A percentile compares a stretch with the other conserved stretches of the same genome.
phyloP scores from a whole-genome alignment of 2,329 filamentous ascomycete genomes.

The Sclerotinia spermophila region DNA sequence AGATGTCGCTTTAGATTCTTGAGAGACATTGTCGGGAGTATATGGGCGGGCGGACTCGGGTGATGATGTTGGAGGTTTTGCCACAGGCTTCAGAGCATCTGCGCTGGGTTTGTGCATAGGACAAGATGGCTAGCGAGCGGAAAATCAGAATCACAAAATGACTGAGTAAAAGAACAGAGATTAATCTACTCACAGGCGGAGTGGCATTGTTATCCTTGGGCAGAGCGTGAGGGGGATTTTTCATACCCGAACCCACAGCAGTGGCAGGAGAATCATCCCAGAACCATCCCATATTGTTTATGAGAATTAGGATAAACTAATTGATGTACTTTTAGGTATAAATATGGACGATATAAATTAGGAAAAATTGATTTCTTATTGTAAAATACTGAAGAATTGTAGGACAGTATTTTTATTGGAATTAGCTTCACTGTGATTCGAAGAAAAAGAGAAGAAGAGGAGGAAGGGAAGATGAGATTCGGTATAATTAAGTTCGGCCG shows the following conservation, averaged over 20 bases:
- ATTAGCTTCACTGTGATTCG: slow-evolving; percentile 11
- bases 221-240: slow-evolving; percentile 28
- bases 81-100: slow-evolving; percentile 30
- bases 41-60: slow-evolving; percentile 36
- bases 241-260: slow-evolving; percentile 27
- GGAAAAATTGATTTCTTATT: background rate
- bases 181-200: slow-evolving; percentile 32
- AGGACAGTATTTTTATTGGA: slow-evolving; percentile 4
- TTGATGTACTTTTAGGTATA: background rate
- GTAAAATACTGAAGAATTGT: background rate
- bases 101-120: slow-evolving; percentile 59
- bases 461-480: background rate
- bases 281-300: slow-evolving; percentile 35
- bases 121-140: slow-evolving; percentile 55
- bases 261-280: slow-evolving; percentile 32
- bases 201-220: slow-evolving; percentile 24
- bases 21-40: slow-evolving; percentile 32
- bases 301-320: background rate
- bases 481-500: background rate
- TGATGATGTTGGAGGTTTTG: slow-evolving; percentile 32
- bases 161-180: slow-evolving; percentile 20
- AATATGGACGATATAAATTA: background rate
- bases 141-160: background rate
- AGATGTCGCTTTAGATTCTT: slow-evolving; percentile 39
- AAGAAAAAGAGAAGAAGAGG: background rate